phyloP scores from a whole-genome alignment of 768 basidiomycete species.

The Tulasnella sp. region DNA sequence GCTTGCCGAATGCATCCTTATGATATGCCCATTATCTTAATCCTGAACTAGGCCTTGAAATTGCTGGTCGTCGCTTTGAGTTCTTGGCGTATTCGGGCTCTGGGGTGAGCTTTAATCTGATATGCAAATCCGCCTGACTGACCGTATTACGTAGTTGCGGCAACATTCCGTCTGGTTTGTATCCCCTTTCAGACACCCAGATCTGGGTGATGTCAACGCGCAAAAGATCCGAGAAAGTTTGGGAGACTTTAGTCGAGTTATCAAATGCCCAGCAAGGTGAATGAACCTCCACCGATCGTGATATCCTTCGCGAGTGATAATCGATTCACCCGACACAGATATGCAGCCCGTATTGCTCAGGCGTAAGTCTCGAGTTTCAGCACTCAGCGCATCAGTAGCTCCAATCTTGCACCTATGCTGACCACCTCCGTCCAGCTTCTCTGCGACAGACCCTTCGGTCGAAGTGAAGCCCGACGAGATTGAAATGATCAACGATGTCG shows the following conservation, averaged over 20 bases:
- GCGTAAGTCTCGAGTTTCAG: conserved; percentile 48
- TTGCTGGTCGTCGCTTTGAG: conserved; percentile 31
- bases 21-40: too few species aligned
- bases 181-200: conserved; percentile 37
- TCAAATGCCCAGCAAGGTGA: conserved; percentile 65
- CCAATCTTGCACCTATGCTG: background rate
- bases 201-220: conserved; percentile 55
- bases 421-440: conserved; percentile 46
- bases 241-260: conserved; percentile 62
- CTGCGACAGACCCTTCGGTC: conserved; percentile 76
- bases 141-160: conserved; percentile 48
- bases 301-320: background rate
- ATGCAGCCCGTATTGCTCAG: conserved; percentile 80
- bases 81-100: conserved; percentile 34
- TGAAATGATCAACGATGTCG: conserved; percentile 64
- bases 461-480: conserved; percentile 60
- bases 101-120: background rate
- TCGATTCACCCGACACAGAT: conserved; percentile 39
- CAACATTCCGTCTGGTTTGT: conserved; percentile 35
- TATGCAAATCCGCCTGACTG: conserved; percentile 50
- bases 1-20: background rate
- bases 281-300: background rate
- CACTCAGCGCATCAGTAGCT: too few species aligned
- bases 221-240: conserved; percentile 62
- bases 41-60: conserved; percentile 23